phyloP scores from a whole-genome alignment of 2,329 filamentous ascomycete species.

The Zymoseptoria passerinii region DNA sequence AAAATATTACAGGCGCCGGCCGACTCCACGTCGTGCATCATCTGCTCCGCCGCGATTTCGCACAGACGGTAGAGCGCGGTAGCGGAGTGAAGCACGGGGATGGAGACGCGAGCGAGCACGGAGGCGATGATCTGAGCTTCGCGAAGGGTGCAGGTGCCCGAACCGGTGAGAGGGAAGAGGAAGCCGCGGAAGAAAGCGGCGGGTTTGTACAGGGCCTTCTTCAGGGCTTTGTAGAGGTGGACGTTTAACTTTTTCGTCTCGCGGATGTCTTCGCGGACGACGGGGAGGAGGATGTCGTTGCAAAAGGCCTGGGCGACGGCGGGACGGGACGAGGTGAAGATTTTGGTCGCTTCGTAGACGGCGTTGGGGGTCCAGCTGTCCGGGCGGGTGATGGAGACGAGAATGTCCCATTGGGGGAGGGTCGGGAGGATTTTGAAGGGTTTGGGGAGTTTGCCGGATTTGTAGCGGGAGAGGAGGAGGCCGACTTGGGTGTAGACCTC shows the following conservation, averaged over 20 bases:
- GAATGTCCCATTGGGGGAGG: constrained; percentile 83
- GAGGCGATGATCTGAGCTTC: constrained; percentile 88
- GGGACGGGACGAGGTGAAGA: constrained; percentile 83
- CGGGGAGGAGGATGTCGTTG: constrained; percentile 76
- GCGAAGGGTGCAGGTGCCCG: constrained; percentile 79
- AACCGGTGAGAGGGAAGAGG: constrained; percentile 78
- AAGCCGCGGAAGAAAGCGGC: constrained; percentile 95
- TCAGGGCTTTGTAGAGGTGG: constrained; percentile 87
- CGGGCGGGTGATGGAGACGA: constrained; percentile 75
- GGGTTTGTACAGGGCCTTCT: constrained; percentile 88
- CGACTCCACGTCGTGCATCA: constrained; percentile 70
- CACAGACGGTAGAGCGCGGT: constrained; percentile 86
- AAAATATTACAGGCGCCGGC: constrained; percentile 92
- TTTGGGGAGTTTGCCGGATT: constrained; percentile 92
- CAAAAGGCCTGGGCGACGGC: constrained; percentile 75
- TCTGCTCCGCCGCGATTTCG: constrained; percentile 88
- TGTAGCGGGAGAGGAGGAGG: constrained; percentile 81
- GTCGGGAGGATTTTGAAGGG: constrained; percentile 95
- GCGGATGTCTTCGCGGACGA: constrained; percentile 86
- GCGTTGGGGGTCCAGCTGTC: constrained; percentile 72
- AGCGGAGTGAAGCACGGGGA: constrained; percentile 86
- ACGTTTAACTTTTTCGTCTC: constrained; percentile 94
- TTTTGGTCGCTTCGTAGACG: constrained; percentile 78
- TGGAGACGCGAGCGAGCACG: constrained; percentile 73
- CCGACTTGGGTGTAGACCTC: constrained; percentile 94